A percentile compares a stretch with the other conserved stretches of the same genome.
These are phyloP conservation scores for Thelonectria discophora DNA, from an alignment of 2,329 filamentous ascomycete genomes.

Conservation along the genomic window DNA sequence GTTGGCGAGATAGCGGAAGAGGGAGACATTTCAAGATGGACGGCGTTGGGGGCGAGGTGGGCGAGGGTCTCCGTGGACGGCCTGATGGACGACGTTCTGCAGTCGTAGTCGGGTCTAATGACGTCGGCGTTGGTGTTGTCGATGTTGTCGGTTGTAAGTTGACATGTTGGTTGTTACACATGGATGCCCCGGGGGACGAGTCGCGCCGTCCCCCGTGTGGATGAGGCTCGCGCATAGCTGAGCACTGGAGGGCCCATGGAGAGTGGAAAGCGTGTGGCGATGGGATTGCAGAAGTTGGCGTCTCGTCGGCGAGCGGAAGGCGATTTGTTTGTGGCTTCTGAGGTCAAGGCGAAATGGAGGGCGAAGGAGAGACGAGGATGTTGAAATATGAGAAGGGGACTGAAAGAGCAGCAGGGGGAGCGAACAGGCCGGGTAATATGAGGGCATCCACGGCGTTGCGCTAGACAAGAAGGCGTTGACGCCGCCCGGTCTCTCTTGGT, in stretches of 20 bases:
- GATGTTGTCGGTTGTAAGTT: background rate
- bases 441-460: conserved; percentile 43
- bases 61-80: conserved; percentile 13
- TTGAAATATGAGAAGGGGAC: conserved; percentile 11
- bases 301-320: background rate
- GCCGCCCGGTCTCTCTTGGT: conserved; percentile 39
- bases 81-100: conserved; percentile 11
- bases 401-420: conserved; percentile 28
- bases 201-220: conserved; percentile 29
- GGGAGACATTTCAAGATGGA: conserved; percentile 1
- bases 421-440: conserved; percentile 40
- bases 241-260: conserved; percentile 34
- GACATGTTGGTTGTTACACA: conserved; percentile 10
- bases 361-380: background rate
- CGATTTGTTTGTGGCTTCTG: background rate
- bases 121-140: background rate
- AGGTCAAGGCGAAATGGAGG: background rate
- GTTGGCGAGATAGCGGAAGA: conserved; percentile 13
- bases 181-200: conserved; percentile 26
- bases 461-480: conserved; percentile 42
- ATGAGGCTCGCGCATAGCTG: conserved; percentile 40
- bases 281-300: background rate
- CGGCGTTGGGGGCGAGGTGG: conserved; percentile 35
- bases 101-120: conserved; percentile 16
- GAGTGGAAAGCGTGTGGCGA: conserved; percentile 9